These are phyloP conservation scores for Pterocarpus santalinus DNA, from an alignment of 306 rosid species.

Conservation along the genomic window DNA sequence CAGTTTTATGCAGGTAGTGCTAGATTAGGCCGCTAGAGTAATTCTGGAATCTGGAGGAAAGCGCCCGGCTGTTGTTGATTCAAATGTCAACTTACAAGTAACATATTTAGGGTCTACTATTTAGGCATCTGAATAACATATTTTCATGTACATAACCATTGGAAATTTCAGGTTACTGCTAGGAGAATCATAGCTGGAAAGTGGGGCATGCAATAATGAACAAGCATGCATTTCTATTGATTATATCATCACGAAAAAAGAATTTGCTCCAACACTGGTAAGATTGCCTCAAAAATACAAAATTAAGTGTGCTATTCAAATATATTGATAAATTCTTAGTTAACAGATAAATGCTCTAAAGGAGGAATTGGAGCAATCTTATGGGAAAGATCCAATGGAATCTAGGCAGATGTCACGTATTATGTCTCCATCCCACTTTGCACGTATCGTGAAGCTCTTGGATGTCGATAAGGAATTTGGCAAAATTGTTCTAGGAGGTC, in stretches of 20 bases:
- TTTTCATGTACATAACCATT: not conserved
- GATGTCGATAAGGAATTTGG: constrained; percentile 61
- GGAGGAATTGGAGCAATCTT: constrained; percentile 53
- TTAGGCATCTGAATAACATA: not conserved
- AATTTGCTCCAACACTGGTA: constrained; percentile 70
- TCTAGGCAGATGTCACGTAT: constrained; percentile 64
- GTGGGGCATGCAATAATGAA: constrained; percentile 71
- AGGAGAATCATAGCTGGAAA: constrained; percentile 71
- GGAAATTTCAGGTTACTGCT: constrained; percentile 56
- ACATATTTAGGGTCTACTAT: not conserved
- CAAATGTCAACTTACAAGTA: constrained; percentile 65
- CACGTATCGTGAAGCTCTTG: constrained; percentile 60
- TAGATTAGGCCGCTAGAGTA: constrained; percentile 67
- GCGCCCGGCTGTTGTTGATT: constrained; percentile 72
- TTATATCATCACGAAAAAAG: constrained; percentile 66
- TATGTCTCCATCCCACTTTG: constrained; percentile 56
- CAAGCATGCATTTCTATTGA: constrained; percentile 74
- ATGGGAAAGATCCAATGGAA: constrained; percentile 59
- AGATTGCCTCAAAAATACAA: constrained; percentile 16
- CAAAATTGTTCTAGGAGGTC: constrained; percentile 70
- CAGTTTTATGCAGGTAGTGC: constrained; percentile 61
- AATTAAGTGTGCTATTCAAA: not conserved
- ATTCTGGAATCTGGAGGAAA: constrained; percentile 74
- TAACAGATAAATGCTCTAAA: constrained; percentile 60
- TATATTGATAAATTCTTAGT: constrained; percentile 8